Base-by-base conservation (phyloP, 2,329 filamentous ascomycete genomes). In the Nigrograna mackinnonii region DNA sequence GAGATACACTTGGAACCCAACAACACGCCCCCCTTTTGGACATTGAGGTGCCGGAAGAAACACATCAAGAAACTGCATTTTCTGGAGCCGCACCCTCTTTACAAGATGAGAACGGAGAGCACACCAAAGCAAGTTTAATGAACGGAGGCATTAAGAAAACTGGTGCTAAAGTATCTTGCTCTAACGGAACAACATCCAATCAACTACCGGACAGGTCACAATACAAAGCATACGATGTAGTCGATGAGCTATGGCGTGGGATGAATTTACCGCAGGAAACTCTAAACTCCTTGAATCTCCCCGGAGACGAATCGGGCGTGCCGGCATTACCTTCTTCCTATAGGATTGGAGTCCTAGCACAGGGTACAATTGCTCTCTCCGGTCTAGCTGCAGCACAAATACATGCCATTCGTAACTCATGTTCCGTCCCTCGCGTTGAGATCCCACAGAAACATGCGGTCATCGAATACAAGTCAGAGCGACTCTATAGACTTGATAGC, bases 401-500 rank as follows among this genome's bases (percentile, higher is more conserved):
- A 11, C 64, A 74, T 44, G 62, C 73, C 2, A 28, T 59, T 1
- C 66, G 70, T 3, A 62, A 66, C 7, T 5, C 39, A 5, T 51
- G 22, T 0, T 1, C 45, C 0, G 42, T 74, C 0, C 70, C 75
- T 0, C 46, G 18, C 0, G 71, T 80, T 2, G 68, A 53, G 1
- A 73, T 82, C 0, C 64, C 71, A 2, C 61, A 69, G 0, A 60
- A 70, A 18, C 75, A 79, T 47, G 78, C 79, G 1, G 58, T 66
- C 5, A 54, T 74, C 4, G 79, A 83, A 46, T 83, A 80, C 62
- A 72, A 73, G 17, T 80, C 78, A 0, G 78, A 82, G 46, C 60
- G 72, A 2, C 58, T 81, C 1, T 79, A 79, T 42, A 60, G 58
- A 0, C 55, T 83, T 3, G 57, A 73, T 18, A 69, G 67, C 3